Base-by-base conservation (phyloP, 805 yeast genomes). In the Candida coquimbonensis region DNA sequence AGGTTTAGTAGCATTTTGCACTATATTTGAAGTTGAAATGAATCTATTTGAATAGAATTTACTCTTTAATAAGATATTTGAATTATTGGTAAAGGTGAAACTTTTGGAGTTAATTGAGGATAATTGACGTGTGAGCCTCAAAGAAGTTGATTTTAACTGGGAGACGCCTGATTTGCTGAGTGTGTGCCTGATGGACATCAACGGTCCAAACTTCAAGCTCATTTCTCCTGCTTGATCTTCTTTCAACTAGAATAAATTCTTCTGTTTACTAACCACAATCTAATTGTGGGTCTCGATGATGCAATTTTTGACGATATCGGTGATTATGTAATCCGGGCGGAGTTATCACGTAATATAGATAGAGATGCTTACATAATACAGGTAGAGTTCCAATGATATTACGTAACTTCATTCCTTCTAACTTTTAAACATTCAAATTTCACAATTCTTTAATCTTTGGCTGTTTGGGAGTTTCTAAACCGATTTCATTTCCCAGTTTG, bases 401-500 rank as follows among this genome's bases (percentile, higher is more conserved):
- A 29, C 31, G 31, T 29, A 29, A 29, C 31, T 29, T 29, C 31
- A 11, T 29, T 29, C 31, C 31, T 13, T 11, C 31, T 29, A 29
- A 14, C 31, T 13, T 11, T 14, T 29, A 29, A 29, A 29, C 26
- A 26, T 16, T 38, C n/a, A n/a, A n/a, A n/a, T n/a, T n/a, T n/a
- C 33, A 38, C 13, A 29, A 33, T 5, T 38, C 40, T 38, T 27
- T 38, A 21, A 27, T 16, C 16, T n/a, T 17, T 17, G 14, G 7
- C 8, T 17, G 13, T n/a, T 17, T 37, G 5, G 40, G 43, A 12
- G 43, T 21, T 11, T 40, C 43, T 12, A 34, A 33, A 12, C 26
- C 9, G 17, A 24, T 13, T n/a, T 42, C 44, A 3, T 48, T 49
- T 16, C 44, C 49, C 4, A 49, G 42, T 40, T 50, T 54, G 24